phyloP scores from a whole-genome alignment of 139 green algal genomes.

The Chlorella sp. region DNA sequence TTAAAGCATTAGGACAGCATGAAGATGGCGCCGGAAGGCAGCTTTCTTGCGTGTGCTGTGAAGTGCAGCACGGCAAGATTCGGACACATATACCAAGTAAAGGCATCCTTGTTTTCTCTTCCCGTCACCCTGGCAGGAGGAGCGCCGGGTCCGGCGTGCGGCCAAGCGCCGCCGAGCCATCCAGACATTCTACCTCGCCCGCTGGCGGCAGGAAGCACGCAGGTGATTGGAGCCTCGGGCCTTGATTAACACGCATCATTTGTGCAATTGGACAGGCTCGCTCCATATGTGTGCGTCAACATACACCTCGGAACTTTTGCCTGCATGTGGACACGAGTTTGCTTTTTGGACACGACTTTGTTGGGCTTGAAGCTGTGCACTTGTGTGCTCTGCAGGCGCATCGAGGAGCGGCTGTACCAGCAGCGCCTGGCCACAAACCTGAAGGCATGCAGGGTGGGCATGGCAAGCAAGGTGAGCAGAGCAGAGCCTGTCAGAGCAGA shows the following conservation, averaged over 20 bases:
- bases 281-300: too few relatives aligned
- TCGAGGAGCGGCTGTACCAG: conserved; percentile 20
- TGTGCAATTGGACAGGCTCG: too few relatives aligned
- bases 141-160: neutral
- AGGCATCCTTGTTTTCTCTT: neutral
- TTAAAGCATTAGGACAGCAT: too few relatives aligned
- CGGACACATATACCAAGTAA: too few relatives aligned
- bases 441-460: conserved; percentile 41
- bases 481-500: neutral
- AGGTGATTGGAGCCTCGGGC: neutral
- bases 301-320: too few relatives aligned
- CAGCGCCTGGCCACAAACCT: conserved; percentile 4
- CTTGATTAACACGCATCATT: neutral
- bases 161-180: conserved; percentile 21
- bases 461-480: neutral
- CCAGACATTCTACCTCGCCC: conserved; percentile 14
- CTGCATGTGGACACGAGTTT: too few relatives aligned
- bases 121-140: neutral
- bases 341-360: too few relatives aligned
- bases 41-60: too few relatives aligned
- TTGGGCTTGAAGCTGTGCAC: too few relatives aligned
- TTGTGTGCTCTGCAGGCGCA: neutral
- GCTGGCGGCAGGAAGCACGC: conserved; percentile 20
- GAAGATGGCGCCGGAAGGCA: too few relatives aligned
- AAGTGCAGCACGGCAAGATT: too few relatives aligned